Base-by-base conservation (phyloP, 768 basidiomycete species). In the Kwoniella europaea region DNA sequence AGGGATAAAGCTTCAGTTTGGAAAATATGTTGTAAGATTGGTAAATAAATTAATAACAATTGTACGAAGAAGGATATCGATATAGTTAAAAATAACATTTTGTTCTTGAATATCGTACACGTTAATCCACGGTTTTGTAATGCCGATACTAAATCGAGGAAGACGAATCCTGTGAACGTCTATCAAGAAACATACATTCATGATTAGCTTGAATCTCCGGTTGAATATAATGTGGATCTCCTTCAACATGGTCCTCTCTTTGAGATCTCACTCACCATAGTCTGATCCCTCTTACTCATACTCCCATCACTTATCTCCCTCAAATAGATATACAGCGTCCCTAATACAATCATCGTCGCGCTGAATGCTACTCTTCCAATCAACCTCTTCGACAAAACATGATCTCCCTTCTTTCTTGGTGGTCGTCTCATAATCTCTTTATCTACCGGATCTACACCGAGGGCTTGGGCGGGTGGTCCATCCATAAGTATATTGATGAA, bases 401-500 rank as follows among this genome's bases (percentile, higher is more conserved):
- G 90, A 18, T 92, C 93, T 77, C 93, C 89, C 87, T 97, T 98
- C 79, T 89, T 90, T 65, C 96, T 87, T n/a, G 96, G 96, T 0
- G 93, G 95, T 67, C 90, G 88, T 35, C 89, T 88, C 96, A 98
- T 98, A 42, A 98, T 89, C 18, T 91, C 91, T 20, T 89, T 91
- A 82, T 97, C 93, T 20, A 96, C 93, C 13, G 96, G 96, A 85
- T 98, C 96, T 9, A 98, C 96, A 65, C 96, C 96, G 52, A 98
- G 87, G 65, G 93, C 94, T 82, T 97, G 94, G 79, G 93, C 94
- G 3, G 94, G 94, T 10, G 94, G 94, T 91, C 94, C 94, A 74
- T 98, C 96, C 95, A 98, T 98, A 59, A 98, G 88, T 81, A 98
- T 97, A 85, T 98, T 98, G 79, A 98, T 98, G 82, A 97, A 98